Conservation (phyloP, 768 basidiomycete species). For the Tulasnella sp. region DNA sequence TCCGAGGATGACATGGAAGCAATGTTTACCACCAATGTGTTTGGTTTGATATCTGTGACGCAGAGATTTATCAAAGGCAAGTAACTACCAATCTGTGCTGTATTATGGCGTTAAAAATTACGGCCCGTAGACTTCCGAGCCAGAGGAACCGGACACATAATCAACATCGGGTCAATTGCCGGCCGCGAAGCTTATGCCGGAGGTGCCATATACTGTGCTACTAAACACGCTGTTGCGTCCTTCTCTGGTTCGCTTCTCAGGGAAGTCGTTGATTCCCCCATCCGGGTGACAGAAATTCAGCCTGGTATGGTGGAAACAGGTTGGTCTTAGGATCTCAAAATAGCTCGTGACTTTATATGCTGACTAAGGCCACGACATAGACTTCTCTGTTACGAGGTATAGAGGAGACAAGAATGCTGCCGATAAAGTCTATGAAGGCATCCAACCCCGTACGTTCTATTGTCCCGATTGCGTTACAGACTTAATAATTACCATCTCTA, state of each 20-base stretch:
- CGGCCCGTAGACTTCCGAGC: constrained; percentile 52
- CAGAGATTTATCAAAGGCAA: constrained; percentile 54
- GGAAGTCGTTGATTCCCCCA: constrained; percentile 84
- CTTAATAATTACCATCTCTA: constrained; percentile 23
- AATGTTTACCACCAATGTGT: constrained; percentile 57
- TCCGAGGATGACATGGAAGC: constrained; percentile 62
- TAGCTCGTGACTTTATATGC: background rate
- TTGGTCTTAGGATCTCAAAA: constrained; percentile 2
- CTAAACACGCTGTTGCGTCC: constrained; percentile 73
- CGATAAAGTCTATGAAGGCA: constrained; percentile 79
- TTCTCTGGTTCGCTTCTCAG: constrained; percentile 71
- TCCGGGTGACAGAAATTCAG: constrained; percentile 88
- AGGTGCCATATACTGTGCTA: constrained; percentile 86
- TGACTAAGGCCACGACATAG: constrained; percentile 22
- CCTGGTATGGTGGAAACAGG: constrained; percentile 80
- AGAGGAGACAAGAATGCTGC: constrained; percentile 72
- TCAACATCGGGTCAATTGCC: constrained; percentile 91
- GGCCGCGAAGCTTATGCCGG: constrained; percentile 80
- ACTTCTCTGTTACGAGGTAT: constrained; percentile 86
- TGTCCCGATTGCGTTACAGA: background rate
- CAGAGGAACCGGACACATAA: constrained; percentile 63
- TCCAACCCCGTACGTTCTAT: constrained; percentile 61
- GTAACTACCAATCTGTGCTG: constrained; percentile 16
- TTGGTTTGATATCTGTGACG: constrained; percentile 73
- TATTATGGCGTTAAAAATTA: background rate